A percentile compares a stretch with the other conserved stretches of the same genome.
phyloP scores from a whole-genome alignment of 1,139 yeast genomes.

The Debaryomyces robertsiae region DNA sequence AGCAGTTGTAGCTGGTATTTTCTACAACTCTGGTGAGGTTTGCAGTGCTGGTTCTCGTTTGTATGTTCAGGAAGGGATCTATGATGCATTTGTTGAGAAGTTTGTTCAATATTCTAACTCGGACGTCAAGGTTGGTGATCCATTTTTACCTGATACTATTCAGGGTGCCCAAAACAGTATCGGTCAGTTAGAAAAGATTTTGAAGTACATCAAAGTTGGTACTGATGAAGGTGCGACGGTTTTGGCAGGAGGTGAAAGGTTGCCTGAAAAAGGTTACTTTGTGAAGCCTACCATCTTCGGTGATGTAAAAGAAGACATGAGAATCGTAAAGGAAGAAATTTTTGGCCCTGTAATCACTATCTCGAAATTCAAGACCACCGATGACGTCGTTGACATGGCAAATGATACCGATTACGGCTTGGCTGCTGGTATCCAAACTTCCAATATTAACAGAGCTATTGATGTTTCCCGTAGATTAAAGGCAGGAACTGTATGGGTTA shows the following conservation, averaged over 20 bases:
- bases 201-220: slow-evolving; percentile 65
- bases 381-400: slow-evolving; percentile 28
- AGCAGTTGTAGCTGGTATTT: slow-evolving; percentile 21
- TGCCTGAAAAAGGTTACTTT: slow-evolving; percentile 27
- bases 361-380: slow-evolving; percentile 29
- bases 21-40: slow-evolving; percentile 76
- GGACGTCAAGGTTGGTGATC: slow-evolving; percentile 61
- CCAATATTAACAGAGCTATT: slow-evolving; percentile 52
- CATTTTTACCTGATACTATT: slow-evolving; percentile 62
- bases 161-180: slow-evolving; percentile 80
- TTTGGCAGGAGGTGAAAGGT: slow-evolving; percentile 27
- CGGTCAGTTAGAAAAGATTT: slow-evolving; percentile 66
- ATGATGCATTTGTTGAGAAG: slow-evolving; percentile 58
- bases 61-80: slow-evolving; percentile 66
- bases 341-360: slow-evolving; percentile 33
- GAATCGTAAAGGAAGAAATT: slow-evolving; percentile 31
- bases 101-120: slow-evolving; percentile 57
- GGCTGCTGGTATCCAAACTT: slow-evolving; percentile 76
- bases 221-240: slow-evolving; percentile 46
- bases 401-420: slow-evolving; percentile 57
- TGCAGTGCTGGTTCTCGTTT: slow-evolving; percentile 79
- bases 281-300: slow-evolving; percentile 32
- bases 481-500: slow-evolving; percentile 32
- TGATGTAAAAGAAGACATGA: slow-evolving; percentile 28
- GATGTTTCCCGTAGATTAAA: slow-evolving; percentile 26